Evolutionary conservation across 495 filamentous ascomycete species (phyloP), one percentile per base, ranked within the genome.

Genomic region (Jackrogersella minutella): DNA sequence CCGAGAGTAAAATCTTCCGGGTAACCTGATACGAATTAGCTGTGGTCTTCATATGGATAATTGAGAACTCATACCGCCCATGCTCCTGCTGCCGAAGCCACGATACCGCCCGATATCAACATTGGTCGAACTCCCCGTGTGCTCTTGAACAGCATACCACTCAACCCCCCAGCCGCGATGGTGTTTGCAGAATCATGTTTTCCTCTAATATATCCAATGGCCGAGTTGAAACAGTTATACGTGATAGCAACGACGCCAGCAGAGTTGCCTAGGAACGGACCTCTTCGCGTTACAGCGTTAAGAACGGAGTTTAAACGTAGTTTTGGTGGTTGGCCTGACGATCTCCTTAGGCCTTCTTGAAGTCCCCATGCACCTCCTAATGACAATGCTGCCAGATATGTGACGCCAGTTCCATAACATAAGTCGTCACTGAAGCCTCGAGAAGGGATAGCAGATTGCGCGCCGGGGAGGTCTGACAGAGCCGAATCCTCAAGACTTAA

Each of bases 371-470:
- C 87, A 57, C 95, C 95, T 70, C 95, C 95, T 37, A 96, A 52
- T n/a, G 91, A 85, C 64, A 99, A 81, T 0, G 89, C 95, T 9
- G 88, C 81, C 51, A 99, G 85, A 77, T 99, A 99, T 66, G 92
- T 96, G 33, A 93, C 88, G 56, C 95, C 95, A 21, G 94, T 93
- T 71, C 96, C 96, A 74, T 99, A 99, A 79, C 95, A 98, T 49
- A 99, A 87, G 77, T 99, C 95, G 75, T 99, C 95, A 50, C 91
- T 95, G 88, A 96, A 99, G 69, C 95, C 95, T 74, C 96, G 89
- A 24, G 93, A 97, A 3, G 96, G 96, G 31, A 99, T 85, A 33
- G 91, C 89, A 11, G 93, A 92, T 58, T 90, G 90, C 37, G 86
- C 83, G 71, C 93, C 93, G 50, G 95, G 92, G n/a, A 96, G 85